Percentiles rank a stretch among this genome's conserved stretches.
These are phyloP conservation scores for Prunus mira DNA, from an alignment of 306 rosid species.

Conservation along the genomic window DNA sequence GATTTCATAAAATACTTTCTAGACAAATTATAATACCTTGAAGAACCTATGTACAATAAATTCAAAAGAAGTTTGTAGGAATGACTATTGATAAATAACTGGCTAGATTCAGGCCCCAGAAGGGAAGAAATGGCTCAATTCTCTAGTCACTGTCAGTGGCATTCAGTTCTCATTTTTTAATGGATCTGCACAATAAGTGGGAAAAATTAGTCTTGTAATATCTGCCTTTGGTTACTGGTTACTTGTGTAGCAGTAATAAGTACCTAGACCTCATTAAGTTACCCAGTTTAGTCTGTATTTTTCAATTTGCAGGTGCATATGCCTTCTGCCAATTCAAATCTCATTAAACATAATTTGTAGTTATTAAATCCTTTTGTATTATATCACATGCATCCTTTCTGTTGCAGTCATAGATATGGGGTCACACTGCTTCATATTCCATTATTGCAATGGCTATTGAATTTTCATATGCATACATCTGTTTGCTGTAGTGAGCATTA, in stretches of 20 bases:
- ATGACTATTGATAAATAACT: not conserved
- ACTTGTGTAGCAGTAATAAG: not conserved
- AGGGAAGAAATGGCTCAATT: not conserved
- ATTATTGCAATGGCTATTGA: not conserved
- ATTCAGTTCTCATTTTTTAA: not conserved
- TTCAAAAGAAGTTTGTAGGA: not conserved
- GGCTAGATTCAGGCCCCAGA: not conserved
- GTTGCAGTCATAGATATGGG: not conserved
- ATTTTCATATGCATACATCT: not conserved
- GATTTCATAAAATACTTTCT: not conserved
- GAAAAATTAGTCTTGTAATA: not conserved
- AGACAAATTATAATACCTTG: not conserved
- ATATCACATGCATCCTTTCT: not conserved
- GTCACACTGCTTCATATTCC: not conserved
- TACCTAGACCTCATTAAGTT: not conserved
- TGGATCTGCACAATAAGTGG: not conserved
- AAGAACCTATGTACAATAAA: not conserved
- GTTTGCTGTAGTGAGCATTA: not conserved
- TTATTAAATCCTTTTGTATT: not conserved
- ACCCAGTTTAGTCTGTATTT: not conserved
- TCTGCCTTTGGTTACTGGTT: not conserved
- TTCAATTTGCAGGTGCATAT: not conserved
- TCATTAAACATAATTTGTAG: not conserved
- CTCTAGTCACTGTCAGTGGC: not conserved
- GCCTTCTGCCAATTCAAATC: not conserved